Conservation (phyloP, 2,329 filamentous ascomycete species). For the Helotiales sp. region DNA sequence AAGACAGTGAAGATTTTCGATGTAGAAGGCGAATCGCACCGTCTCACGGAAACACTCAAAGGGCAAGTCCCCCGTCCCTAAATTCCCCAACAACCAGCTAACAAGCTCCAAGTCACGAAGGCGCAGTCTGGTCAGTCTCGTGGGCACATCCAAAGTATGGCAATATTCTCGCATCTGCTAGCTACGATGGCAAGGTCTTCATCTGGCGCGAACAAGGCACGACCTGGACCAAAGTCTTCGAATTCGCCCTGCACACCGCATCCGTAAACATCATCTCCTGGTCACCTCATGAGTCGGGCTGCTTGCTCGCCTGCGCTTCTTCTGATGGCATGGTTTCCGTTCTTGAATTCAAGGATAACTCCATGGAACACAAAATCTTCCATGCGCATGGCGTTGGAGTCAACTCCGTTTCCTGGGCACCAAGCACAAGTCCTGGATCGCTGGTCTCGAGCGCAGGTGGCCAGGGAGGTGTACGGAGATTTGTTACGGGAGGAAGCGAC, state of each 20-base stretch:
- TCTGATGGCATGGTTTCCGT: conserved; percentile 93
- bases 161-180: conserved; percentile 93
- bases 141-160: conserved; percentile 99
- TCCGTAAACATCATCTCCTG: conserved; percentile 96
- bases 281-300: conserved; percentile 96
- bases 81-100: conserved; percentile 24
- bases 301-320: conserved; percentile 90
- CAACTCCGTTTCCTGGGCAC: conserved; percentile 96
- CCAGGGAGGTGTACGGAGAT: conserved; percentile 72
- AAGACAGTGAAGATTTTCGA: conserved; percentile 99
- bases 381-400: conserved; percentile 91
- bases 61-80: conserved; percentile 61
- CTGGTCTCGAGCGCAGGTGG: conserved; percentile 75
- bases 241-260: conserved; percentile 91
- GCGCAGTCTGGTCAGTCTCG: conserved; percentile 95
- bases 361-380: conserved; percentile 88
- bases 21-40: conserved; percentile 90
- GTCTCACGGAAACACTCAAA: conserved; percentile 89
- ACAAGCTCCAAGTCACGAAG: conserved; percentile 74
- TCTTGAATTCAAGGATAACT: conserved; percentile 95
- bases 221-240: conserved; percentile 85
- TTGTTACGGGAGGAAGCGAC: conserved; percentile 94
- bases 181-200: conserved; percentile 97
- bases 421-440: conserved; percentile 81
- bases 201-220: conserved; percentile 90